A percentile compares a stretch with the other conserved stretches of the same genome.
These are phyloP conservation scores for Umbelopsis isabellina DNA, from an alignment of 192 early-diverging fungal species.

Conservation along the genomic window DNA sequence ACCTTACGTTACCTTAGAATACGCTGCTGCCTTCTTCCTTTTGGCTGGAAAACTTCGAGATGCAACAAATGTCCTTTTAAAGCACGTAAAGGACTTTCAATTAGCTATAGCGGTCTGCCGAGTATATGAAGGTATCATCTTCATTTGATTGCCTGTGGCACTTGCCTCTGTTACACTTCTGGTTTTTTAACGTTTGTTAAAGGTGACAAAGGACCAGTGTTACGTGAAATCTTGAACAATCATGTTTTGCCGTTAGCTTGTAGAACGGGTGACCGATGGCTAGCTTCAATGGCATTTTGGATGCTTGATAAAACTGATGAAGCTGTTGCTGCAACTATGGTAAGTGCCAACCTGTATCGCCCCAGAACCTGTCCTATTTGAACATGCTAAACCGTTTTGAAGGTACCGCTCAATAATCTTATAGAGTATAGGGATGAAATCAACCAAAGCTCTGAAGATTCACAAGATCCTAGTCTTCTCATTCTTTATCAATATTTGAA, in stretches of 20 bases:
- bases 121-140: slow-evolving; percentile 79
- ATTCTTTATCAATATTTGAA: slow-evolving; percentile 73
- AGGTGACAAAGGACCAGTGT: slow-evolving; percentile 62
- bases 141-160: too few species aligned
- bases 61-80: slow-evolving; percentile 90
- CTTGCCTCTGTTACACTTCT: background rate
- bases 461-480: slow-evolving; percentile 59
- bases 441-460: background rate
- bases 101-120: slow-evolving; percentile 91
- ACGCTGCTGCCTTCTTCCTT: slow-evolving; percentile 95
- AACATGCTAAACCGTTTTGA: too few species aligned
- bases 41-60: slow-evolving; percentile 86
- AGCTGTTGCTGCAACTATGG: slow-evolving; percentile 64
- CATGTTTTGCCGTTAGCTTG: slow-evolving; percentile 60
- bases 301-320: slow-evolving; percentile 59
- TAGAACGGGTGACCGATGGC: slow-evolving; percentile 67
- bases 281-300: slow-evolving; percentile 56
- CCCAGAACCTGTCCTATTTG: too few species aligned
- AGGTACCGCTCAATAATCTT: too few species aligned
- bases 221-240: slow-evolving; percentile 53
- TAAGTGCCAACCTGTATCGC: slow-evolving; percentile 25
- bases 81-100: slow-evolving; percentile 90
- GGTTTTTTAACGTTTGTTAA: background rate
- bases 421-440: too few species aligned
- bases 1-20: slow-evolving; percentile 55